Base-by-base conservation (phyloP, 768 basidiomycete species). In the Trichaptum fuscoviolaceum region DNA sequence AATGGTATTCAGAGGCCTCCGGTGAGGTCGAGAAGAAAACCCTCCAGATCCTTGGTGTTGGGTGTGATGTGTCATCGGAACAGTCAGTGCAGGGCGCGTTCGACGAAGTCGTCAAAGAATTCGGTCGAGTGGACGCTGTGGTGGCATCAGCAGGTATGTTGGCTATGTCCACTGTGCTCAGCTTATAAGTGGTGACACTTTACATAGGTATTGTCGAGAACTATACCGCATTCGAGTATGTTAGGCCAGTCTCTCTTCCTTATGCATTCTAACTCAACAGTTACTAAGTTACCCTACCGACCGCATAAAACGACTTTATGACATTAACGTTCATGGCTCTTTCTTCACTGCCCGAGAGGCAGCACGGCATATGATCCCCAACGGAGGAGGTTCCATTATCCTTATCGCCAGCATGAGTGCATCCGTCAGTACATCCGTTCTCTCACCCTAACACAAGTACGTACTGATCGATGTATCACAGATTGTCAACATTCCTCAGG, bases 321-420 rank as follows among this genome's bases (percentile, higher is more conserved):
- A 95, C 72, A 87, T 98, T 81, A 98, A 98, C 73, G 92, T 98
- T 58, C 93, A 97, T 75, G 96, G 95, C 65, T 87, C 88, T 17
- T 96, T 93, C 80, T 96, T 90, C 79, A 96, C 95, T n/a, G 96
- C 96, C 10, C 89, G 96, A 27, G 95, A 98, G 77, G 96, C 92
- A 1, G 96, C 95, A 60, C 89, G 90, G 70, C 82, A 86, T 77
- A 98, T 98, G 96, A 91, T 96, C 68, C 86, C 89, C 9, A 82
- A 84, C 63, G 87, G 90, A 20, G 84, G 84, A 42, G 93, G 95
- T 0, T 89, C 88, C 65, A 92, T 98, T 72, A 85, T 93, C 65
- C 83, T 99, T 65, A 86, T 99, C 66, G 87, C 91, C 6, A 93
- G 91, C 71, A 97, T 98, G 94, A 92, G 91, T 73, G 93, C 93